These are phyloP conservation scores for Clonostachys byssicola DNA, from an alignment of 2,329 filamentous ascomycete genomes.

Conservation along the genomic window DNA sequence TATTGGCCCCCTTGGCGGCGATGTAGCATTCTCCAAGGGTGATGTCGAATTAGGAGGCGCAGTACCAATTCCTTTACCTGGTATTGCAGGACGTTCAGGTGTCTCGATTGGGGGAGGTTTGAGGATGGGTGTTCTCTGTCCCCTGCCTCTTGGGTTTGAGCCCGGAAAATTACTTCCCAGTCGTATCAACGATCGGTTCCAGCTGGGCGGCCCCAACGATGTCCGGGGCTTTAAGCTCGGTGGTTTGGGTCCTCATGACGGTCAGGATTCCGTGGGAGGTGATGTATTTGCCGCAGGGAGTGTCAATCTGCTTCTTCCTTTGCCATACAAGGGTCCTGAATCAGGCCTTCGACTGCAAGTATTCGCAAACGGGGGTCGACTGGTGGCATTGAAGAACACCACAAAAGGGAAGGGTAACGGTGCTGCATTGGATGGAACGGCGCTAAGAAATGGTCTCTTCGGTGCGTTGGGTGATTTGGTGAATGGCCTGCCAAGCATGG, in stretches of 20 bases:
- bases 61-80: constrained; percentile 67
- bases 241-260: constrained; percentile 85
- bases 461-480: constrained; percentile 66
- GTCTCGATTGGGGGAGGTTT: constrained; percentile 80
- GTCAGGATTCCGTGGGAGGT: constrained; percentile 80
- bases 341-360: constrained; percentile 83
- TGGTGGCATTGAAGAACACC: constrained; percentile 69
- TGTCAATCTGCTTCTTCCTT: constrained; percentile 77
- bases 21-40: constrained; percentile 92
- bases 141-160: constrained; percentile 62
- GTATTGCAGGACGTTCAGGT: constrained; percentile 64
- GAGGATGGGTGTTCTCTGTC: constrained; percentile 78
- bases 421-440: constrained; percentile 31
- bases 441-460: constrained; percentile 49
- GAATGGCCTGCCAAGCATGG: constrained; percentile 75
- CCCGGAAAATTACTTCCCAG: constrained; percentile 57
- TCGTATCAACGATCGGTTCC: constrained; percentile 89
- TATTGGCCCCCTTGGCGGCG: constrained; percentile 76
- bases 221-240: constrained; percentile 90
- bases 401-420: constrained; percentile 28
- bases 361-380: constrained; percentile 85
- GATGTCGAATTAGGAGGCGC: constrained; percentile 80
- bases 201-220: constrained; percentile 90
- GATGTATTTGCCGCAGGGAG: constrained; percentile 90
- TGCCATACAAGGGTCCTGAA: constrained; percentile 77